Evolutionary conservation across 441 rosid genomes (phyloP).

Genomic region (Erodium trifolium): DNA sequence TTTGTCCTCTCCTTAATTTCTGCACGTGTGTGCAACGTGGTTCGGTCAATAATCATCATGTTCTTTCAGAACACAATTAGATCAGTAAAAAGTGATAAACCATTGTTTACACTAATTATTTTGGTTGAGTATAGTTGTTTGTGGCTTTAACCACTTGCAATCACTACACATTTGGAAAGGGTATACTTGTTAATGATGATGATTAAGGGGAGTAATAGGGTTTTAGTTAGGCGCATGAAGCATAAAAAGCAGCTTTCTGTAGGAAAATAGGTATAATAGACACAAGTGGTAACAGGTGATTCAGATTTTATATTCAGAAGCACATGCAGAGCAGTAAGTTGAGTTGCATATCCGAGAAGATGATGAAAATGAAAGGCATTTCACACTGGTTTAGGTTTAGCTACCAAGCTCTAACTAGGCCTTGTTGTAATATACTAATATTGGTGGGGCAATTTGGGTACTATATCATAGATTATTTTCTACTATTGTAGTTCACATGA

Average conservation of each 20-base stretch:
- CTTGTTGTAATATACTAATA: neutral
- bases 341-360: constrained; percentile 5
- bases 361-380: constrained; percentile 9
- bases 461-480: too few relatives aligned
- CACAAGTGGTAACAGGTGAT: neutral
- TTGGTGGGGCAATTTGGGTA: neutral
- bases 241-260: neutral
- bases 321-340: constrained; percentile 24
- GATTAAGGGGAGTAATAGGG: too few relatives aligned
- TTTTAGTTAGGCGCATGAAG: too few relatives aligned
- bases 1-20: neutral
- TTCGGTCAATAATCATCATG: neutral
- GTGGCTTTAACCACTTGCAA: neutral
- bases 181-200: neutral
- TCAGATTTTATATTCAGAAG: neutral
- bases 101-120: neutral
- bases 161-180: neutral
- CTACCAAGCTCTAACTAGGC: neutral
- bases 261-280: neutral
- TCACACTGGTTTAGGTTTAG: neutral
- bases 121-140: neutral
- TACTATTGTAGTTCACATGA: too few relatives aligned
- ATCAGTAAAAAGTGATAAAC: neutral
- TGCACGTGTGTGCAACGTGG: neutral
- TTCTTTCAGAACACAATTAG: neutral